Percentiles rank a stretch among this genome's conserved stretches.
Conservation (phyloP, 495 filamentous ascomycete species). For the Endocarpon pusillum region DNA sequence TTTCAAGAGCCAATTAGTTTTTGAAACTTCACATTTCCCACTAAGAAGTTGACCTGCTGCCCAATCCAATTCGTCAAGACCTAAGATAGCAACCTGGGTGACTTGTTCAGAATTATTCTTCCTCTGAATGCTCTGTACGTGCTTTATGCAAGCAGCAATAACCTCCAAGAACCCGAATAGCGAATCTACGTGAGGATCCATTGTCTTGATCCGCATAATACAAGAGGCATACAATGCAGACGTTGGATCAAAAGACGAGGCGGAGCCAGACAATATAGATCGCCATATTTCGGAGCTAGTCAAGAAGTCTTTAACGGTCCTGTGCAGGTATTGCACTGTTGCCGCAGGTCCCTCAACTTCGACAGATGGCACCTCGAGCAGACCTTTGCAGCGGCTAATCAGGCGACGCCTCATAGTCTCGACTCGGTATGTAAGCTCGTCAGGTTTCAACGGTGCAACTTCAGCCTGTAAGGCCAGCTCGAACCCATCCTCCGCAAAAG, state of each 20-base stretch:
- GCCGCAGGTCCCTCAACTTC: neutral
- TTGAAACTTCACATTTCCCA: no score
- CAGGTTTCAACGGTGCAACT: neutral
- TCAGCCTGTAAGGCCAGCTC: neutral
- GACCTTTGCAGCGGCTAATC: slow-evolving; percentile 5
- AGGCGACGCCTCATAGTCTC: slow-evolving; percentile 5
- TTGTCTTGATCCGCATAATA: no score
- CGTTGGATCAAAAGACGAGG: neutral
- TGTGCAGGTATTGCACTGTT: neutral
- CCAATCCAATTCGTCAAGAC: no score
- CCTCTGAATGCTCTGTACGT: no score
- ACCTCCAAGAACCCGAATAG: no score
- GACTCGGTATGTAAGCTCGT: neutral
- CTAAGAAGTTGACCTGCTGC: no score
- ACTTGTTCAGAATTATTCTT: no score
- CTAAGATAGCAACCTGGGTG: no score
- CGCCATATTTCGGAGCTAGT: neutral
- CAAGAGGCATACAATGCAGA: no score
- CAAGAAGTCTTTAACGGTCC: slow-evolving; percentile 1
- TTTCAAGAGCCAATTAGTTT: no score
- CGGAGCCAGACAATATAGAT: neutral
- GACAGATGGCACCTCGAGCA: slow-evolving; percentile 1
- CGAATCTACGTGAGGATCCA: no score
- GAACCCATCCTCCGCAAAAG: neutral
- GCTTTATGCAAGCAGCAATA: no score